Evolutionary conservation across 139 green algal species (phyloP), one percentile per base, ranked within the genome.

Genomic region (Chara braunii): DNA sequence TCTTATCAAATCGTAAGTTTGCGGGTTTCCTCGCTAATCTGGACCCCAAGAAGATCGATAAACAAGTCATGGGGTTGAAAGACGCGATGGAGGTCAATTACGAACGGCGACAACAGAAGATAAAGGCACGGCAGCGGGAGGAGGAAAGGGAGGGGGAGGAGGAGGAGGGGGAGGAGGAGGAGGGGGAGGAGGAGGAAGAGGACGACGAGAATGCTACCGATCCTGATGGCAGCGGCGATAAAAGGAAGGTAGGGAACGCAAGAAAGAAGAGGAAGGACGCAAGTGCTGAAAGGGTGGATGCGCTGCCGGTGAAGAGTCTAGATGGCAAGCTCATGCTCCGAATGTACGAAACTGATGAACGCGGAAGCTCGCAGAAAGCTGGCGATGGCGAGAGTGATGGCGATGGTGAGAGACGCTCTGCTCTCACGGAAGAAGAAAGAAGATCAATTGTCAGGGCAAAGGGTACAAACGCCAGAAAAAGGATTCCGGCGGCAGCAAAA

Each of bases 271-370:
- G 14, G 40, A 60, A 1, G 4, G 8, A 53, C 52, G 11, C 4
- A 26, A 54, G 45, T 9, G 45, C 26, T 28, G 45, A 9, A 54
- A 8, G 45, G 45, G 51, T 57, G 12, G 63, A 72, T 68, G 63
- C 54, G 18, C 63, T 72, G 51, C 63, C 63, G 23, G 54, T 72
- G 12, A 72, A 72, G 23, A 72, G 53, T 9, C 42, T 72, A 18
- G 63, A 70, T 58, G 63, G 63, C 14, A 24, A 70, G 63, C 29
- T 72, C 31, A 26, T 61, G 50, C 65, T 57, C 11, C 51, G 63
- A n/a, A n/a, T n/a, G n/a, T n/a, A n/a, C n/a, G n/a, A n/a, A n/a
- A n/a, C n/a, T n/a, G n/a, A n/a, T n/a, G n/a, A n/a, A n/a, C n/a
- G n/a, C n/a, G n/a, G n/a, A 18, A 48, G 40, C 18, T 48, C 18